Base-by-base conservation (phyloP, 2,329 filamentous ascomycete species). In the Pseudogymnoascus sp. region DNA sequence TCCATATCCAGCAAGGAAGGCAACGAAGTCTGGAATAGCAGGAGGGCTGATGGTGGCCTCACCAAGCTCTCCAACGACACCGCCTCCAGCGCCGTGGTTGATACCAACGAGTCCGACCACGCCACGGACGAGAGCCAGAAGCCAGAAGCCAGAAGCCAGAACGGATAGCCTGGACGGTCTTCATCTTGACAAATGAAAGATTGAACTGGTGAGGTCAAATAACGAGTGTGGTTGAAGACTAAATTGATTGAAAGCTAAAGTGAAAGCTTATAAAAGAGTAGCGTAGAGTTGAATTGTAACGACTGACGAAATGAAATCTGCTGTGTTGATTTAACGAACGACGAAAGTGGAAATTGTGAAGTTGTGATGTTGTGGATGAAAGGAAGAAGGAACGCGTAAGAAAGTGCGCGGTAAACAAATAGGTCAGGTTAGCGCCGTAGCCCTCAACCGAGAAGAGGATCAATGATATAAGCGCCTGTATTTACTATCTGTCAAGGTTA, bases 31-130 rank as follows among this genome's bases (percentile, higher is more conserved):
- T 69, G 55, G 72, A 71, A 61, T 79, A 65, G 41, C 67, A 52
- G 75, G 78, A 59, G 79, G 71, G 34, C 74, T 71, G 65, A 76
- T 71, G 58, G 75, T 77, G 62, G 69, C 69, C 59, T 64, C 70
- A 18, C 61, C 61, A 34, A 61, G 23, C 7, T 10, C 15, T 12
- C 37, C 23, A 18, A 18, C 5, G 26, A 2, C n/a, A 52, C 13
- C 39, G 26, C n/a, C 59, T 65, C 26, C n/a, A 19, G 26, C 23
- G 21, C 67, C 68, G 19, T 60, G 62, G 48, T 68, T 69, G 60
- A 52, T 37, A 61, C 39, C 55, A 39, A 58, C 28, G 38, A 28
- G 35, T 18, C 9, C 9, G 5, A 6, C 45, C 13, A 18, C 45
- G n/a, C 65, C 67, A 21, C 63, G 62, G 39, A 62, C 66, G 45